Evolutionary conservation across 495 filamentous ascomycete species (phyloP), one percentile per base, ranked within the genome.

Genomic region (Chaetomidium leptoderma): DNA sequence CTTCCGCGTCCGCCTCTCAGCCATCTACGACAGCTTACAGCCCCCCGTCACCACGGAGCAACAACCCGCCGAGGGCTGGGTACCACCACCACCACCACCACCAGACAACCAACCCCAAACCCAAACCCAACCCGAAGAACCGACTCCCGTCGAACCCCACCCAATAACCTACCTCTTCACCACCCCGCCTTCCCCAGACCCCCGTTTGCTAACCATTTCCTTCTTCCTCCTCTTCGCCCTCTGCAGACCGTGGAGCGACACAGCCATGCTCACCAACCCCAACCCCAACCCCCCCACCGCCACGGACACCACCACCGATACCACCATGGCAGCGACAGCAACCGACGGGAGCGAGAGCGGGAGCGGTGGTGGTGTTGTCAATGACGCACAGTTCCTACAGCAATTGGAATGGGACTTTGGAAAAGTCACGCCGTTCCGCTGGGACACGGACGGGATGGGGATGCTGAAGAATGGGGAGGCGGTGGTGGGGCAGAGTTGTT

Each of bases 191-290:
- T 6, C 40, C 29, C 62, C 14, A 54, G 57, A 37, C 42, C 48
- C 9, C 39, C 50, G 33, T 5, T 64, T 11, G 8, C 36, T 1
- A 48, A 35, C 21, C 32, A n/a, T 62, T 0, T 62, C 62, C 6
- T 17, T 57, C 33, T 44, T 51, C 2, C 50, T 66, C 17, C 36
- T 66, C 4, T 50, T 48, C 6, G 64, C 61, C n/a, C 58, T 66
- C n/a, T 66, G 64, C 43, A 30, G 58, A 21, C 64, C 64, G 21
- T 66, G 61, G 61, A 53, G 48, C 17, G 63, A 63, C 33, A 4
- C 35, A 16, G 43, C n/a, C 13, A 23, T n/a, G 9, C 13, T 47
- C 37, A 17, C 8, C n/a, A n/a, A n/a, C n/a, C n/a, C 36, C 5
- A 39, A 39, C 36, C 10, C 36, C 0, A 39, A 10, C 36, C 5